A percentile compares a stretch with the other conserved stretches of the same genome.
Evolutionary conservation across 352 stramenopile genomes (phyloP).

Genomic region (Salisapilia sapeloensis): DNA sequence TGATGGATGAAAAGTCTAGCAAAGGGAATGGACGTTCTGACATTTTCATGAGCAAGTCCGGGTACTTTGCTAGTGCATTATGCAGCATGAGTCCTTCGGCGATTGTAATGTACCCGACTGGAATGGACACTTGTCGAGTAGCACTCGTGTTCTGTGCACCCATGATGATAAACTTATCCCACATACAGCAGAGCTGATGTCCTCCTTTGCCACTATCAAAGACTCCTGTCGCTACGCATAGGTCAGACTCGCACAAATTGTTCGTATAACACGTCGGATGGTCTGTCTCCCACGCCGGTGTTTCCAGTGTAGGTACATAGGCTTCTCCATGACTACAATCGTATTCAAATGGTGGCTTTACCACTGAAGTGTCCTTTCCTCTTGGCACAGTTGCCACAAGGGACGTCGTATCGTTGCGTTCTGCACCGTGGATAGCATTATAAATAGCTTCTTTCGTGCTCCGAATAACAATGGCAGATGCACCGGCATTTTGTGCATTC

Average conservation of each 20-base stretch:
- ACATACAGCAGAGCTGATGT: constrained; percentile 59
- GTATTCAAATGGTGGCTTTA: constrained; percentile 42
- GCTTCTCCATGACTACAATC: constrained; percentile 39
- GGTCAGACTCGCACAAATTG: constrained; percentile 18
- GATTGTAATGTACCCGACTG: constrained; percentile 57
- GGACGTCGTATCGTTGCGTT: constrained; percentile 13
- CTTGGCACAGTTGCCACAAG: neutral
- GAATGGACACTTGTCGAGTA: constrained; percentile 22
- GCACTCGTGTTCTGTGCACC: constrained; percentile 25
- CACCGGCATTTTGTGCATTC: constrained; percentile 27
- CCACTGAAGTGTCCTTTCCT: constrained; percentile 1
- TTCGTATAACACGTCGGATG: constrained; percentile 12
- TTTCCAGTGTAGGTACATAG: constrained; percentile 20
- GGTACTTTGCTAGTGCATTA: constrained; percentile 13
- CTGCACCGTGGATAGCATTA: constrained; percentile 22
- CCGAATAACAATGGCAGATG: constrained; percentile 31
- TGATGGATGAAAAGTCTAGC: constrained; percentile 32
- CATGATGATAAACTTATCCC: constrained; percentile 68
- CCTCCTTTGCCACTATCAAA: constrained; percentile 4
- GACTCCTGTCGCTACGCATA: constrained; percentile 41
- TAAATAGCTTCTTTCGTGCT: constrained; percentile 44
- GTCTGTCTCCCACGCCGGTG: constrained; percentile 30
- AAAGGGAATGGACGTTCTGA: constrained; percentile 26
- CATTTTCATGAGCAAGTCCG: constrained; percentile 19
- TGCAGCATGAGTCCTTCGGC: constrained; percentile 26